Conservation (phyloP, 257 asterid genomes). For the Solanum habrochaites region DNA sequence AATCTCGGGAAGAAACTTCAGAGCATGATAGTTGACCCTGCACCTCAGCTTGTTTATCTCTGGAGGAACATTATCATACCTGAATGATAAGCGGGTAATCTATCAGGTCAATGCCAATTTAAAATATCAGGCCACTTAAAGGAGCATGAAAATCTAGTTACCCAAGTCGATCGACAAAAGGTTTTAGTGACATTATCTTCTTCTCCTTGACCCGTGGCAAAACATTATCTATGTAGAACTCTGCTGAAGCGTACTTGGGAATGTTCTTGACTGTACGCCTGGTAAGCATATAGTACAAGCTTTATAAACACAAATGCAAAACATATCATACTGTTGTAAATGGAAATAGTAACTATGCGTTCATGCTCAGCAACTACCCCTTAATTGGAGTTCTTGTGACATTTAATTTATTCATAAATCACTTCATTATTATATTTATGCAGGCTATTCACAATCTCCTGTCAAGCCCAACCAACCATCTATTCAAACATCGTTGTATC, state of each 20-base stretch:
- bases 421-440: background rate
- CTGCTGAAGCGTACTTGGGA: constrained; percentile 98
- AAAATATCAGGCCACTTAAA: background rate
- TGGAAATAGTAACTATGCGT: background rate
- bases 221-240: constrained; percentile 93
- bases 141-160: constrained; percentile 26
- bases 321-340: background rate
- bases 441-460: background rate
- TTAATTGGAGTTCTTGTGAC: background rate
- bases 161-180: constrained; percentile 99
- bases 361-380: background rate
- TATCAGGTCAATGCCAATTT: background rate
- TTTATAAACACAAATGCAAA: constrained; percentile 13
- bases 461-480: background rate
- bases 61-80: constrained; percentile 95
- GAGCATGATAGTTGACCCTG: constrained; percentile 95
- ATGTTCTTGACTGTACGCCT: constrained; percentile 97
- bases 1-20: constrained; percentile 92
- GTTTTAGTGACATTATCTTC: constrained; percentile 94
- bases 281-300: constrained; percentile 15
- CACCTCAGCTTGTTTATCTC: constrained; percentile 97
- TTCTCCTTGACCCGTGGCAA: constrained; percentile 90
- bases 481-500: background rate
- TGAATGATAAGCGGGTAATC: constrained; percentile 12
- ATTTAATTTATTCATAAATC: background rate